phyloP scores from a whole-genome alignment of 805 yeast species.

The Pichia nanzhaoensis region DNA sequence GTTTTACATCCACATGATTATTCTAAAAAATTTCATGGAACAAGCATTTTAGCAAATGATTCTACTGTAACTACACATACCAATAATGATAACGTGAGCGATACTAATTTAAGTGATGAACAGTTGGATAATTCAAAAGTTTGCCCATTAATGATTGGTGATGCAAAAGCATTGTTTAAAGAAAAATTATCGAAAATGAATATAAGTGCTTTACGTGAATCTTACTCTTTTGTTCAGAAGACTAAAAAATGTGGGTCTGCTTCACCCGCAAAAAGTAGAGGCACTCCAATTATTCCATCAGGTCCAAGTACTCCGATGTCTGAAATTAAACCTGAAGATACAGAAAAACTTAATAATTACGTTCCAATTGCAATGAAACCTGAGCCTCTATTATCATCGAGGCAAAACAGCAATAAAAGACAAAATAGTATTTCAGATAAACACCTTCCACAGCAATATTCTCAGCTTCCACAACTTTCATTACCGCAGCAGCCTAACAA shows the following conservation, averaged over 20 bases:
- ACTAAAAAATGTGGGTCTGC: constrained; percentile 6
- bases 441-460: background rate
- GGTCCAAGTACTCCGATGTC: constrained; percentile 17
- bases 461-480: background rate
- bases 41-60: constrained; percentile 1
- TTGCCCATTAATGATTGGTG: constrained; percentile 42
- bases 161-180: constrained; percentile 33
- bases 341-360: constrained; percentile 13
- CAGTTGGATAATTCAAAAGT: constrained; percentile 30
- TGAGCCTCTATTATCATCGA: constrained; percentile 6
- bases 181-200: constrained; percentile 30
- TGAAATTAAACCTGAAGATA: constrained; percentile 15
- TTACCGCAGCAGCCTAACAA: constrained; percentile 1
- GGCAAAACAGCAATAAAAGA: constrained; percentile 13
- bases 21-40: constrained; percentile 2
- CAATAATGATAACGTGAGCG: background rate
- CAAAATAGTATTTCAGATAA: constrained; percentile 1
- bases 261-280: constrained; percentile 9
- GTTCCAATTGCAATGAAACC: constrained; percentile 19
- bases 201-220: constrained; percentile 25
- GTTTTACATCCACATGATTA: constrained; percentile 23
- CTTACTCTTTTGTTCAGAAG: constrained; percentile 10
- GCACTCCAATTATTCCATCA: constrained; percentile 9
- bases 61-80: background rate
- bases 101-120: constrained; percentile 10